phyloP scores from a whole-genome alignment of 495 filamentous ascomycete species.

The Venustampulla echinocandica region DNA sequence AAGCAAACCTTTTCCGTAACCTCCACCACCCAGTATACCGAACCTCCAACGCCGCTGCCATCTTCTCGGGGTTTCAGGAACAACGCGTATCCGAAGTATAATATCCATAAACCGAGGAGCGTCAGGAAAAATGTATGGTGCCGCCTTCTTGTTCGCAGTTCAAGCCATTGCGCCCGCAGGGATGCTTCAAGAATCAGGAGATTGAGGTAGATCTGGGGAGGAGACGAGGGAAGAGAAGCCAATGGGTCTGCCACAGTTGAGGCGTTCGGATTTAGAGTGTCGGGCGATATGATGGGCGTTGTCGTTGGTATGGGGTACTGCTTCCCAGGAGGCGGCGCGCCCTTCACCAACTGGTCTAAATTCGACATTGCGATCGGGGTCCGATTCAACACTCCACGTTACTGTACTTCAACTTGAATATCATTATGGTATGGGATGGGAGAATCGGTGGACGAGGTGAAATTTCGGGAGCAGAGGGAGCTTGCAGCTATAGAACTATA shows the following conservation, averaged over 20 bases:
- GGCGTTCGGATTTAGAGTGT: conserved; percentile 32
- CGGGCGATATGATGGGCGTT: conserved; percentile 30
- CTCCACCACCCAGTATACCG: conserved; percentile 91
- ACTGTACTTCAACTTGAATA: too few relatives aligned
- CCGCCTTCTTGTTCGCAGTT: conserved; percentile 75
- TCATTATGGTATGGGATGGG: conserved; percentile 3
- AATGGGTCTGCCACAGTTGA: conserved; percentile 55
- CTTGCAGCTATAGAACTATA: too few relatives aligned
- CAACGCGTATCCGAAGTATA: conserved; percentile 75
- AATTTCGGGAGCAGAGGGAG: too few relatives aligned
- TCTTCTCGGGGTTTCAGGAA: conserved; percentile 88
- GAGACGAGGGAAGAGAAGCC: conserved; percentile 73
- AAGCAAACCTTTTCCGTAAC: conserved; percentile 80
- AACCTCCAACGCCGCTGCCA: conserved; percentile 81
- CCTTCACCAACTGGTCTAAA: conserved; percentile 85
- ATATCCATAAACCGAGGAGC: conserved; percentile 67
- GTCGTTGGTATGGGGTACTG: conserved; percentile 31
- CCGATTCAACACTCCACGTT: conserved; percentile 7
- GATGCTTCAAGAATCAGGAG: conserved; percentile 94
- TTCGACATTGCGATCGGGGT: conserved; percentile 40
- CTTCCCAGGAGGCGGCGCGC: conserved; percentile 50
- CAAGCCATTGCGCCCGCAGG: conserved; percentile 84
- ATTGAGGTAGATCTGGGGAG: conserved; percentile 96
- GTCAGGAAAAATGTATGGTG: conserved; percentile 93
- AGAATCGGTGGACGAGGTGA: too few relatives aligned